Conservation (phyloP, 177 flowering plant species). For the Vitis hybrid region DNA sequence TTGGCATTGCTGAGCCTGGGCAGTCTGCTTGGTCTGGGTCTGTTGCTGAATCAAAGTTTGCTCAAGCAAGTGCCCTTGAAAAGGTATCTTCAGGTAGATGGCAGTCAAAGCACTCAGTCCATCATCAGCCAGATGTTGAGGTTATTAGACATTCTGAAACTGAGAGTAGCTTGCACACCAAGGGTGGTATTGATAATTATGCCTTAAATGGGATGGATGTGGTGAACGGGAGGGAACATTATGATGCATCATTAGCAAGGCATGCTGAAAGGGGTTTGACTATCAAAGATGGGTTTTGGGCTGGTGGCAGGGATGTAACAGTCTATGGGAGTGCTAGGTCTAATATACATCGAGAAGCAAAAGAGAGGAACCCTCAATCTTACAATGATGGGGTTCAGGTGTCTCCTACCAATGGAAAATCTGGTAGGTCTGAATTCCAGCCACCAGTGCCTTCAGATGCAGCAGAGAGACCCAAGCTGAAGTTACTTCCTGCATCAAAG, state of each 20-base stretch:
- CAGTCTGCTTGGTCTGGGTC: conserved; percentile 49
- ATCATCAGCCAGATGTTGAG: conserved; percentile 46
- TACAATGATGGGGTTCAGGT: conserved; percentile 27
- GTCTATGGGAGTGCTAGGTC: conserved; percentile 33
- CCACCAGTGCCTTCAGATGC: conserved; percentile 37
- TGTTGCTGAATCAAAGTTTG: conserved; percentile 58
- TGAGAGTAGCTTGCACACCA: conserved; percentile 24
- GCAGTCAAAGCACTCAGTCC: conserved; percentile 60
- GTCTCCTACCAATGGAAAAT: conserved; percentile 28
- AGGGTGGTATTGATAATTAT: conserved; percentile 12
- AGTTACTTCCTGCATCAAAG: conserved; percentile 75
- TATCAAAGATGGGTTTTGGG: conserved; percentile 27
- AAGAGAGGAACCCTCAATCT: conserved; percentile 24
- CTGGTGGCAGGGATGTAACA: conserved; percentile 32
- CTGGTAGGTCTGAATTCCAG: conserved; percentile 30
- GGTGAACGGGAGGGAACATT: conserved; percentile 23
- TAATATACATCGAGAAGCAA: conserved; percentile 25
- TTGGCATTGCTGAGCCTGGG: conserved; percentile 34
- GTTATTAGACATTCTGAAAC: conserved; percentile 38
- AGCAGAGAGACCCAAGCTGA: conserved; percentile 73
- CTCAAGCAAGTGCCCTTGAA: conserved; percentile 90
- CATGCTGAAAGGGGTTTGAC: conserved; percentile 34
- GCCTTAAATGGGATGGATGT: conserved; percentile 14
- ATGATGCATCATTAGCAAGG: conserved; percentile 27
- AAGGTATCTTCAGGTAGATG: conserved; percentile 90